phyloP scores from a whole-genome alignment of 371 early-diverging fungal species.

The Smittium culicis region DNA sequence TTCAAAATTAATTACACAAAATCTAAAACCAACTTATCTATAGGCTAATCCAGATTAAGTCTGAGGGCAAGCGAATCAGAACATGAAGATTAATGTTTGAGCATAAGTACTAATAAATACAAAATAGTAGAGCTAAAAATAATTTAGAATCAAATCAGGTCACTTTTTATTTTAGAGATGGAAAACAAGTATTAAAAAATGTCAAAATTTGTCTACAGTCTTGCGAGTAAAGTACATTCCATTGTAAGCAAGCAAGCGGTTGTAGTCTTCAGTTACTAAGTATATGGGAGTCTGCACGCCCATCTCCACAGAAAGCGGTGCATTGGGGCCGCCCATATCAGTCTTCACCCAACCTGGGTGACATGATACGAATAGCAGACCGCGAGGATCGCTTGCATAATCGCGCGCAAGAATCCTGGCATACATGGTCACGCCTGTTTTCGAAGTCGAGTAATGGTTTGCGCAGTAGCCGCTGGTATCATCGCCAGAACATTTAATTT shows the following conservation, averaged over 20 bases:
- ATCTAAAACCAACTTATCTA: no score
- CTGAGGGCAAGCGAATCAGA: no score
- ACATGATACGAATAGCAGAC: neutral
- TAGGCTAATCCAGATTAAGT: no score
- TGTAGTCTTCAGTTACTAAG: neutral
- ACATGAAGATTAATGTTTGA: no score
- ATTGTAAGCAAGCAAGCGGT: neutral
- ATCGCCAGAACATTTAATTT: neutral
- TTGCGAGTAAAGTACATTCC: neutral
- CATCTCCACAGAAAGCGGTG: neutral
- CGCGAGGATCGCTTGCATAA: neutral
- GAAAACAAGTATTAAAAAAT: no score
- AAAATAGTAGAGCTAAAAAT: no score
- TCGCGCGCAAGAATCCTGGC: neutral
- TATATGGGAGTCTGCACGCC: neutral
- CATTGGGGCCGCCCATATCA: neutral
- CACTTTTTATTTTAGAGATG: no score
- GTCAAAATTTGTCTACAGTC: no score
- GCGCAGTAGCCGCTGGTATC: neutral
- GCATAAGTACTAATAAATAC: no score
- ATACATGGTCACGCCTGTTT: neutral
- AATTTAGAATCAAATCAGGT: no score
- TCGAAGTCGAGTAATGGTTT: neutral
- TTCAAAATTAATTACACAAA: no score
- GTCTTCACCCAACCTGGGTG: neutral